These are phyloP conservation scores for Solanum medicagineum DNA, from an alignment of 257 asterid genomes.

Conservation along the genomic window DNA sequence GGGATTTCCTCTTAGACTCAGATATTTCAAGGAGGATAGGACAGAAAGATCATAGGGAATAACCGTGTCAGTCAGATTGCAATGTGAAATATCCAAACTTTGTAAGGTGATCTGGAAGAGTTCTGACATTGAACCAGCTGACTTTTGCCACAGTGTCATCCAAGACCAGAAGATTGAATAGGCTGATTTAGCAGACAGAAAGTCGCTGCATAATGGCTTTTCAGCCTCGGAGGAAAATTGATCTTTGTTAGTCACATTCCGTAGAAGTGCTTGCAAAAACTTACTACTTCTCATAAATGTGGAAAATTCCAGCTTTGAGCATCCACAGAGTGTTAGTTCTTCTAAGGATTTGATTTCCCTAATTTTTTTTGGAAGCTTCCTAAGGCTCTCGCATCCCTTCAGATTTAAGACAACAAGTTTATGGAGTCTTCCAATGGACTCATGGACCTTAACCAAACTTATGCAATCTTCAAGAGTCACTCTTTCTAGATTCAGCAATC, in stretches of 20 bases:
- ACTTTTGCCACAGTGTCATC: neutral
- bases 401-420: neutral
- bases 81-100: neutral
- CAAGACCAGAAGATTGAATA: neutral
- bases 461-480: constrained; percentile 4
- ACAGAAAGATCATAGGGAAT: neutral
- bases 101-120: neutral
- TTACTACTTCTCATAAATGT: neutral
- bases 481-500: neutral
- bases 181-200: neutral
- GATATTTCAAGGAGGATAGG: neutral
- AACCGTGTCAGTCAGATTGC: neutral
- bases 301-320: neutral
- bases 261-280: neutral
- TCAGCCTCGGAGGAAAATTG: neutral
- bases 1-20: neutral
- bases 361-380: neutral
- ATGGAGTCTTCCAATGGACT: neutral
- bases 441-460: constrained; percentile 1
- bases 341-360: neutral
- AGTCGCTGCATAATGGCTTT: neutral
- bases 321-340: neutral
- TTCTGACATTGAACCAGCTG: neutral
- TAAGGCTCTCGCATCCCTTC: neutral
- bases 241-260: neutral